These are phyloP conservation scores for Suillus variegatus DNA, from an alignment of 768 basidiomycete species.

Conservation along the genomic window DNA sequence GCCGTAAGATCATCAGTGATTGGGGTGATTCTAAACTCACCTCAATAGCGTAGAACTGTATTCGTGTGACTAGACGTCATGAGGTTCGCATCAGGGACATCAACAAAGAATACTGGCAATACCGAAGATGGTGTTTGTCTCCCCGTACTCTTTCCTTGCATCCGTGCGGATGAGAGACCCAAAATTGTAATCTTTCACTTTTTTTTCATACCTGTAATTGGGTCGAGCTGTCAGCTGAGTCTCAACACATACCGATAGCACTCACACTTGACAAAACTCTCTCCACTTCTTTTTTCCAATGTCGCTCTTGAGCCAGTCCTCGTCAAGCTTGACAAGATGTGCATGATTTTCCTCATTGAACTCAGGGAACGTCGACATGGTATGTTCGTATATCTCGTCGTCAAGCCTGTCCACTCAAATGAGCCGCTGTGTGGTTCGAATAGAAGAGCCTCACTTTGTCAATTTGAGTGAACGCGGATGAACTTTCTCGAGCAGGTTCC, in stretches of 20 bases:
- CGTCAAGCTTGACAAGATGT: conserved; percentile 65
- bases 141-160: conserved; percentile 77
- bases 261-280: conserved; percentile 26
- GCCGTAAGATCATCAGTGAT: background rate
- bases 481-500: conserved; percentile 87
- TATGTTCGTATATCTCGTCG: conserved; percentile 86
- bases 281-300: conserved; percentile 92
- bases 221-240: conserved; percentile 11
- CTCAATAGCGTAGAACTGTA: conserved; percentile 92
- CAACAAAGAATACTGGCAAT: conserved; percentile 3
- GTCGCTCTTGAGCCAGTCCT: conserved; percentile 89
- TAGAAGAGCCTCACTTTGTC: conserved; percentile 62
- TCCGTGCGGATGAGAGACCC: conserved; percentile 90
- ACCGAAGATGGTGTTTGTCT: conserved; percentile 96
- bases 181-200: conserved; percentile 94
- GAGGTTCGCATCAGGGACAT: conserved; percentile 12
- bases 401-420: conserved; percentile 58
- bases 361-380: conserved; percentile 82
- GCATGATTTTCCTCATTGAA: conserved; percentile 50
- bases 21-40: conserved; percentile 38
- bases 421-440: conserved; percentile 14
- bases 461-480: conserved; percentile 74
- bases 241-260: background rate
- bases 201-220: conserved; percentile 74
- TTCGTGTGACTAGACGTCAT: conserved; percentile 19